Evolutionary conservation across 345 rosid genomes (phyloP).

Genomic region (Alliaria petiolata): DNA sequence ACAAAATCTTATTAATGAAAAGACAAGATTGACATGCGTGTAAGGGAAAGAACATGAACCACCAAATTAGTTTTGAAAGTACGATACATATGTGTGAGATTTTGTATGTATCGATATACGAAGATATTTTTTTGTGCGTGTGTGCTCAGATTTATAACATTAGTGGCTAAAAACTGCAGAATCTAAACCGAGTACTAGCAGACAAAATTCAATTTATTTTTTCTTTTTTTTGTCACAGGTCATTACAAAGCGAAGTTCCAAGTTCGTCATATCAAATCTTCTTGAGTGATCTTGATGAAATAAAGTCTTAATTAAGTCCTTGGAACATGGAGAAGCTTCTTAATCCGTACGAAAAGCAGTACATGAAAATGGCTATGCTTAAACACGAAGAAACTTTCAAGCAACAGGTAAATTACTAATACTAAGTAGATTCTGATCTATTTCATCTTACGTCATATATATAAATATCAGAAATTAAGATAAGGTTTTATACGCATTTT

Average conservation of each 20-base stretch:
- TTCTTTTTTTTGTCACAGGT: slow-evolving; percentile 11
- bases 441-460: neutral
- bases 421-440: neutral
- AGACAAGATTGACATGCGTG: slow-evolving; percentile 29
- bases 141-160: slow-evolving; percentile 20
- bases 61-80: slow-evolving; percentile 9
- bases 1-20: slow-evolving; percentile 22
- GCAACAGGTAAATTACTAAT: slow-evolving; percentile 61
- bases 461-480: neutral
- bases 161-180: slow-evolving; percentile 31
- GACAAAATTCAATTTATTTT: neutral
- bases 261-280: slow-evolving; percentile 20
- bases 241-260: neutral
- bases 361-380: slow-evolving; percentile 89
- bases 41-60: slow-evolving; percentile 34
- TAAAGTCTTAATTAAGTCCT: too few relatives aligned
- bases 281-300: slow-evolving; percentile 24
- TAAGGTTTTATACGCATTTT: slow-evolving; percentile 2
- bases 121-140: slow-evolving; percentile 32
- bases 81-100: slow-evolving; percentile 7
- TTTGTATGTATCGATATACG: slow-evolving; percentile 23
- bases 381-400: slow-evolving; percentile 97
- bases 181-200: slow-evolving; percentile 31
- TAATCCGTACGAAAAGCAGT: slow-evolving; percentile 68
- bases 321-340: slow-evolving; percentile 72